phyloP scores from a whole-genome alignment of 148 eudicot genomes.

The Silene conica region DNA sequence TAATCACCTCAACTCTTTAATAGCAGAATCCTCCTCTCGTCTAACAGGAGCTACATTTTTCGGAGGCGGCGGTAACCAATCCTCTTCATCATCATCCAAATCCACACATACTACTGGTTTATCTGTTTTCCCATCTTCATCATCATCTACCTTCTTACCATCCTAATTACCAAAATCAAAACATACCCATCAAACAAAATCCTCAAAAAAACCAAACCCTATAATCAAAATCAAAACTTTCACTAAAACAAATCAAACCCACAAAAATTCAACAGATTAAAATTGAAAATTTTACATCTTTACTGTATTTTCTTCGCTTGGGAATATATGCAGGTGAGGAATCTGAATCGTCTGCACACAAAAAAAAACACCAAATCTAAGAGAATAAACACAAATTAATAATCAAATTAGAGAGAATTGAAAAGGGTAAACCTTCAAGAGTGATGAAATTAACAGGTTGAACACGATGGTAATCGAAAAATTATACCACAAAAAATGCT shows the following conservation, averaged over 20 bases:
- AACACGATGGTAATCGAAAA: slow-evolving; percentile 84
- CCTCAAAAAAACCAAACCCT: background rate
- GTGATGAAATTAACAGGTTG: slow-evolving; percentile 47
- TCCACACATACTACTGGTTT: slow-evolving; percentile 43
- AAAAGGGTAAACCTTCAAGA: slow-evolving; percentile 46
- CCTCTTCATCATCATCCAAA: slow-evolving; percentile 47
- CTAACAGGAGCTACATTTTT: slow-evolving; percentile 30
- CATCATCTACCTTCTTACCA: slow-evolving; percentile 12
- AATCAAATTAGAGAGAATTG: background rate
- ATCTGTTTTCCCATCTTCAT: slow-evolving; percentile 14
- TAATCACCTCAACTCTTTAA: slow-evolving; percentile 63
- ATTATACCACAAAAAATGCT: too few species aligned
- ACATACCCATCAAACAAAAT: background rate
- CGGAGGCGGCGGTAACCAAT: slow-evolving; percentile 73
- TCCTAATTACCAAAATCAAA: slow-evolving; percentile 14
- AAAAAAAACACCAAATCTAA: background rate
- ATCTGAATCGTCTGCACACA: slow-evolving; percentile 51
- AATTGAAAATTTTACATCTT: slow-evolving; percentile 22
- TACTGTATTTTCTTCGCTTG: slow-evolving; percentile 47
- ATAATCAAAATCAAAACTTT: background rate
- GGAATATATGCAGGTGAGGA: slow-evolving; percentile 32
- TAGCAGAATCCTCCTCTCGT: slow-evolving; percentile 50
- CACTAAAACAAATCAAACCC: background rate
- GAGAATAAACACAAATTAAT: background rate
- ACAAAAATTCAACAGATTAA: background rate